A percentile compares a stretch with the other conserved stretches of the same genome.
These are phyloP conservation scores for Huntiella decipiens DNA, from an alignment of 2,329 filamentous ascomycete genomes.

Conservation along the genomic window DNA sequence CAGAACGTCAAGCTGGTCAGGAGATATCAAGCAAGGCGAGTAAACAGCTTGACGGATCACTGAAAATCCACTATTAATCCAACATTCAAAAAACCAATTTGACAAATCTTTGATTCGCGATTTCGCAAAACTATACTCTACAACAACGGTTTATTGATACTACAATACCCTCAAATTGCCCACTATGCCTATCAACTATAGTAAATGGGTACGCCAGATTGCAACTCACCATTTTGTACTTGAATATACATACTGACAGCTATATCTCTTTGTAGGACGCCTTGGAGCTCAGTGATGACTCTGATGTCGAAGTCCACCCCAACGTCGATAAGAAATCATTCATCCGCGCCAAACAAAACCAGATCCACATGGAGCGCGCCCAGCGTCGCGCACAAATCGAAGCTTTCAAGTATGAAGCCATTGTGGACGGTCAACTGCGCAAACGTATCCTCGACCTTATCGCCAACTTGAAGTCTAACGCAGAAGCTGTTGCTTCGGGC, in stretches of 20 bases:
- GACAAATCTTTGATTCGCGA: neutral
- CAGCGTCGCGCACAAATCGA: constrained; percentile 78
- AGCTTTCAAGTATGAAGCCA: constrained; percentile 77
- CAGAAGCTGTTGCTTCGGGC: constrained; percentile 29
- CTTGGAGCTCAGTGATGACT: constrained; percentile 94
- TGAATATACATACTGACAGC: constrained; percentile 9
- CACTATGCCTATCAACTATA: constrained; percentile 38
- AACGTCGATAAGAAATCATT: constrained; percentile 98
- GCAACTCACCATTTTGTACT: neutral
- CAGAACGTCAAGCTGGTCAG: neutral
- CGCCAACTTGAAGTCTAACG: constrained; percentile 53
- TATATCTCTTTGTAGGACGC: constrained; percentile 40
- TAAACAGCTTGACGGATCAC: neutral
- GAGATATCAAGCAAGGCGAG: no score
- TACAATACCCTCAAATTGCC: constrained; percentile 8
- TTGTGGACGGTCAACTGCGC: constrained; percentile 82
- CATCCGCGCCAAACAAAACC: constrained; percentile 91
- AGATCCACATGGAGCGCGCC: constrained; percentile 82
- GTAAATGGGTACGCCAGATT: constrained; percentile 41
- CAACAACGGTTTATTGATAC: no score
- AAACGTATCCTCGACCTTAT: constrained; percentile 67
- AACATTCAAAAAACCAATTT: constrained; percentile 14
- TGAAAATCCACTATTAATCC: constrained; percentile 12
- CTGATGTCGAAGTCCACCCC: constrained; percentile 92
- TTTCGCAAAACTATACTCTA: neutral